These are phyloP conservation scores for Trifolium pratense DNA, from an alignment of 306 rosid species.

Conservation along the genomic window DNA sequence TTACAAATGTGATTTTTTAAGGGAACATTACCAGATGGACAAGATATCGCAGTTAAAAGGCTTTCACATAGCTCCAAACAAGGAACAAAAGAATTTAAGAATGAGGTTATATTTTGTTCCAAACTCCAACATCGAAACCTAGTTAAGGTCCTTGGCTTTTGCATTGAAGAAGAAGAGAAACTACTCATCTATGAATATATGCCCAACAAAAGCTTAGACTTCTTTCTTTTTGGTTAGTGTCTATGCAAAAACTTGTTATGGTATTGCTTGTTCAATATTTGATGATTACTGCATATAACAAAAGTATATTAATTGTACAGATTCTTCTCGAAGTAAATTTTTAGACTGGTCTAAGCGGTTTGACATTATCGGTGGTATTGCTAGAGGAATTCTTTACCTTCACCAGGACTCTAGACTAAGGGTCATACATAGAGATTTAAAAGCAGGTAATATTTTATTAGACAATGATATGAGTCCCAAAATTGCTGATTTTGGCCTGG, in stretches of 20 bases:
- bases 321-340: neutral
- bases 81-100: neutral
- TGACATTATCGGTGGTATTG: conserved; percentile 9
- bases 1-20: too few relatives aligned
- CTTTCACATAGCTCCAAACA: neutral
- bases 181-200: neutral
- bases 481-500: conserved; percentile 40
- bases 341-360: neutral
- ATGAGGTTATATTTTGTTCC: neutral
- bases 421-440: conserved; percentile 29
- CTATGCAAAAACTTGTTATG: neutral
- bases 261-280: neutral
- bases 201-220: neutral
- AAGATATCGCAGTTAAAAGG: neutral
- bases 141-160: neutral
- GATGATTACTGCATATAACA: neutral
- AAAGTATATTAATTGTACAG: neutral
- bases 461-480: conserved; percentile 14
- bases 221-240: neutral
- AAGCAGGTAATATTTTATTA: neutral
- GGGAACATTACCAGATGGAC: neutral
- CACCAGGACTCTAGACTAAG: conserved; percentile 40
- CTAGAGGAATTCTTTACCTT: conserved; percentile 29
- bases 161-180: neutral
- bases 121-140: neutral